Percentiles rank a stretch among this genome's conserved stretches.
phyloP scores from a whole-genome alignment of 495 filamentous ascomycete genomes.

The Patellaria atrata region DNA sequence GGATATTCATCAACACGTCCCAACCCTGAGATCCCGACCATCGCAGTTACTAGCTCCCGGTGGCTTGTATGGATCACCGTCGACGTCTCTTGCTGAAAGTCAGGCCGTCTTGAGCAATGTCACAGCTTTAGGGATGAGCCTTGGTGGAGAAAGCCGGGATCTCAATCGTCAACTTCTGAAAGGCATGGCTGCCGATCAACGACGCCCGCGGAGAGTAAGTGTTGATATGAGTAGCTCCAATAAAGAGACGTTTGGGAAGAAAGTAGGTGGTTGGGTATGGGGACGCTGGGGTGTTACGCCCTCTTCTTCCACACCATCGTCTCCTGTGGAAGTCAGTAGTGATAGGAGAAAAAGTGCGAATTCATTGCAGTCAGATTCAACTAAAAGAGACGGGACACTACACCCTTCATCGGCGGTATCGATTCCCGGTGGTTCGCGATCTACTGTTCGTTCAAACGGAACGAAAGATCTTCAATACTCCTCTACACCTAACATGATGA shows the following conservation, averaged over 20 bases:
- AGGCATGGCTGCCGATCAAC: constrained; percentile 19
- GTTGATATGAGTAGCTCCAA: not conserved
- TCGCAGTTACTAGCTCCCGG: constrained; percentile 18
- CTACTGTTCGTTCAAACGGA: constrained; percentile 4
- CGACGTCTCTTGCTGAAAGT: constrained; percentile 5
- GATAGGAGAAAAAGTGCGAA: not conserved
- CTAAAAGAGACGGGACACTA: too few species aligned
- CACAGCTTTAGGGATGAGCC: constrained; percentile 17
- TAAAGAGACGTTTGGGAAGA: constrained; percentile 12
- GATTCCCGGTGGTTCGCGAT: not conserved
- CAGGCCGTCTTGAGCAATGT: constrained; percentile 18
- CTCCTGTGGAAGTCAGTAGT: not conserved
- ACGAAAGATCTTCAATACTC: too few species aligned
- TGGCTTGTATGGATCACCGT: constrained; percentile 11
- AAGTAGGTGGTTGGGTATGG: constrained; percentile 27
- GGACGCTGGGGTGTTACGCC: constrained; percentile 25
- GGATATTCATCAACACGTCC: constrained; percentile 30
- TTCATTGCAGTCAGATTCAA: too few species aligned
- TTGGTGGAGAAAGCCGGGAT: constrained; percentile 12
- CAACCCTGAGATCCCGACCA: constrained; percentile 19
- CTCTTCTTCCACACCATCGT: constrained; percentile 2
- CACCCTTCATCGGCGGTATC: too few species aligned
- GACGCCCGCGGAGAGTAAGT: constrained; percentile 1
- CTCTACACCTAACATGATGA: constrained; percentile 2
- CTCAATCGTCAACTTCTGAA: constrained; percentile 18